Base-by-base conservation (phyloP, 2,329 filamentous ascomycete genomes). In the Aureobasidium leucospermi region DNA sequence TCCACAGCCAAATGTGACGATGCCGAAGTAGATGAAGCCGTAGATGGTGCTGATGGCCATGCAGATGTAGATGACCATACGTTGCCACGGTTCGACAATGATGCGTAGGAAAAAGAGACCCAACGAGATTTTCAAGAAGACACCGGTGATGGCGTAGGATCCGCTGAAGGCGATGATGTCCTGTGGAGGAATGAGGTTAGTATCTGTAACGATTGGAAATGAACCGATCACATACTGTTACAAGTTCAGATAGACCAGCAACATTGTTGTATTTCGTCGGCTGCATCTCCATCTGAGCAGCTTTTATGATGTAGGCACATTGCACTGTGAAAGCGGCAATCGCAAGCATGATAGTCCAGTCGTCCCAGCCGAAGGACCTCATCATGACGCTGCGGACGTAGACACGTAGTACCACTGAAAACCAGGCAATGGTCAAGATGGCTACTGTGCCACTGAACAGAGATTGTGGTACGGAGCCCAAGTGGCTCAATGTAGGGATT, bases 21-120 rank as follows among this genome's bases (percentile, higher is more conserved):
- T 28, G 32, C 48, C 47, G 10, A 60, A 53, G 42, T 53, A 53
- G 48, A 55, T n/a, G 15, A 55, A 6, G n/a, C 47, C 48, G 16
- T 41, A 60, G 19, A 60, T 15, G 42, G 42, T 28, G 39, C 29
- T 53, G 48, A 60, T 11, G 31, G 31, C 32, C 31, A 53, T 38
- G 23, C 39, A 36, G 23, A 32, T 23, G 34, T 46, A 32, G 34
- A 60, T 55, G 32, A 47, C 34, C 13, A 29, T 15, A 31, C 58
- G 31, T 31, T 63, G 62, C 62, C 62, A 63, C 5, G 38, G 36
- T 4, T 49, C 47, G 23, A 60, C 48, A 23, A 60, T 39, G 43
- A 63, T 61, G 3, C 62, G 57, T 1, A 63, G 60, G 39, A 63
- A 63, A 38, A 63, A 63, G 43, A 62, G 42, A 23, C 53, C 62